These are phyloP conservation scores for Hypoxylon sp. DNA, from an alignment of 2,329 filamentous ascomycete species.

Conservation along the genomic window DNA sequence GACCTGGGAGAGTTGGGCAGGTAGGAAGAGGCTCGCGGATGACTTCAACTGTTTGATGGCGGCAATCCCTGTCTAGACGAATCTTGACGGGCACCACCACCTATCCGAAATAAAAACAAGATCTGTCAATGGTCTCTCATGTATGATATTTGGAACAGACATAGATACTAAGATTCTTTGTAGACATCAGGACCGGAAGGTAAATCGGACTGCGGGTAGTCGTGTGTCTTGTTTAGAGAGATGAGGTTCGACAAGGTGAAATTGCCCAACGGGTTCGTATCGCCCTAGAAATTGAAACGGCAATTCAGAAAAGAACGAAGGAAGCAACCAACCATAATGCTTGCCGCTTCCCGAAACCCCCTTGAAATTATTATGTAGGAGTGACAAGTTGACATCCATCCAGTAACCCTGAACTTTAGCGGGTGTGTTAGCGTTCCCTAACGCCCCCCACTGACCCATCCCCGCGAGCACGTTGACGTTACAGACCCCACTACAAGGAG, in stretches of 20 bases:
- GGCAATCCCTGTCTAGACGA: slow-evolving; percentile 22
- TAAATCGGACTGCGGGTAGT: neutral
- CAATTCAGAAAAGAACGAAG: slow-evolving; percentile 5
- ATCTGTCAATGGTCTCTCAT: slow-evolving; percentile 17
- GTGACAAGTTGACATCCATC: slow-evolving; percentile 31
- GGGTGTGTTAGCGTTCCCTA: slow-evolving; percentile 12
- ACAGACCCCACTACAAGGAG: slow-evolving; percentile 15
- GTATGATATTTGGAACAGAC: slow-evolving; percentile 15
- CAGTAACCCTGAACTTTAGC: slow-evolving; percentile 15
- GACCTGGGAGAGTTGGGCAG: slow-evolving; percentile 23
- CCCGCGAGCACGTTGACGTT: slow-evolving; percentile 13
- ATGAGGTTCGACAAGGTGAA: slow-evolving; percentile 16
- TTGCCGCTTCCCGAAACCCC: slow-evolving; percentile 37
- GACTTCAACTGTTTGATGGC: slow-evolving; percentile 10
- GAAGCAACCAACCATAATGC: slow-evolving; percentile 28
- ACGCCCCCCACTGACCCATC: slow-evolving; percentile 6
- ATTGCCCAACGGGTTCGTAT: slow-evolving; percentile 23
- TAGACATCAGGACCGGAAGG: slow-evolving; percentile 3
- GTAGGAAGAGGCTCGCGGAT: slow-evolving; percentile 20
- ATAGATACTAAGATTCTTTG: slow-evolving; percentile 20
- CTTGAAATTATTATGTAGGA: slow-evolving; percentile 46
- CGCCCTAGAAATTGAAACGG: slow-evolving; percentile 30
- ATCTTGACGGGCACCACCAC: slow-evolving; percentile 14
- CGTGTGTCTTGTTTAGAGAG: neutral
- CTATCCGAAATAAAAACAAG: slow-evolving; percentile 14